These are phyloP conservation scores for Cornus kousa DNA, from an alignment of 148 eudicot species.

Conservation along the genomic window DNA sequence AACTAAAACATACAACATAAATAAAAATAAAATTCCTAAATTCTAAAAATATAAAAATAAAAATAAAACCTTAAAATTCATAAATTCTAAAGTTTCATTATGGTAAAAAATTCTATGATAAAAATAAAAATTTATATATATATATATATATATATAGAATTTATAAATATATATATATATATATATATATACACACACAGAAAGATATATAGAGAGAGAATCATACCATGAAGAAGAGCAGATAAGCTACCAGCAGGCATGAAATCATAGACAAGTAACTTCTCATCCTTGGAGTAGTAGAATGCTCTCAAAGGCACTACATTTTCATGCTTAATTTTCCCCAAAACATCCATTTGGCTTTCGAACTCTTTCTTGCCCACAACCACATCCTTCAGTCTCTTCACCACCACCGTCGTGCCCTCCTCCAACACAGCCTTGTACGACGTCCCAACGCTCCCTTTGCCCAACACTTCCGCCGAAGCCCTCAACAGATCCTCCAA, in stretches of 20 bases:
- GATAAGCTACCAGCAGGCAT: conserved; percentile 31
- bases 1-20: too few species aligned
- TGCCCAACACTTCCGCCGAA: conserved; percentile 32
- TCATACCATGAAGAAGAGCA: conserved; percentile 34
- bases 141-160: not conserved
- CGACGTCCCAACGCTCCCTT: conserved; percentile 30
- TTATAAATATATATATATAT: not conserved
- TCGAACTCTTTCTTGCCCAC: conserved; percentile 26
- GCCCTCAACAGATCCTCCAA: conserved; percentile 34
- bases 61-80: too few species aligned
- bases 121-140: not conserved
- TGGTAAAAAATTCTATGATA: too few species aligned
- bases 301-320: conserved; percentile 27
- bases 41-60: too few species aligned
- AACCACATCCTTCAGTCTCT: conserved; percentile 26
- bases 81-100: too few species aligned
- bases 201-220: not conserved
- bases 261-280: conserved; percentile 30
- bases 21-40: too few species aligned
- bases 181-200: not conserved
- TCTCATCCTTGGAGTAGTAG: conserved; percentile 31
- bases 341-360: conserved; percentile 17
- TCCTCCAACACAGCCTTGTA: conserved; percentile 31
- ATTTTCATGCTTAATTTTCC: conserved; percentile 25
- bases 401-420: conserved; percentile 29